phyloP scores from a whole-genome alignment of 208 protist genomes.

The Acanthamoeba royreba region DNA sequence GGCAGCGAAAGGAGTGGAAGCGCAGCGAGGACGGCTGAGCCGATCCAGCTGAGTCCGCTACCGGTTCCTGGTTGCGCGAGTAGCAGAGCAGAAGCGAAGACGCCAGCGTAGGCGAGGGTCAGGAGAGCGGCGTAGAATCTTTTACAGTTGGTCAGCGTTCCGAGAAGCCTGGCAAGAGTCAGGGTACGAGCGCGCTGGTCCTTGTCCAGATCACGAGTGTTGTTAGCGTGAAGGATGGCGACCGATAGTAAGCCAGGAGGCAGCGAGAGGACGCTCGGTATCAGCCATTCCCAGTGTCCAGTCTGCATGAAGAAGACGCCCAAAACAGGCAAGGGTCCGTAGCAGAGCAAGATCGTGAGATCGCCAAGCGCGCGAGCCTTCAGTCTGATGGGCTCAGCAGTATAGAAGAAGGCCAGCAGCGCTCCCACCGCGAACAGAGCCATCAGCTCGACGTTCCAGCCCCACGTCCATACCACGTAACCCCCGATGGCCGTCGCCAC shows the following conservation, averaged over 20 bases:
- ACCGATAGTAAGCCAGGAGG: not conserved
- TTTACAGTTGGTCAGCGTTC: not conserved
- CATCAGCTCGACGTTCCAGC: not conserved
- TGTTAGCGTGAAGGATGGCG: constrained; percentile 37
- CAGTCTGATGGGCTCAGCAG: not conserved
- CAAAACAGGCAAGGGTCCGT: not conserved
- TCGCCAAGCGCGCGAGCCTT: constrained; percentile 21
- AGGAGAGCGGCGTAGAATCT: not conserved
- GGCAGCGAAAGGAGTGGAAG: not conserved
- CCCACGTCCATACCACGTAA: not conserved
- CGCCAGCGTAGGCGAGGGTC: not conserved
- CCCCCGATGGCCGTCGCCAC: not conserved
- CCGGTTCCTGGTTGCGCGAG: no score
- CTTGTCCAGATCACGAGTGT: not conserved
- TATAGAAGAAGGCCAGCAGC: constrained; percentile 26
- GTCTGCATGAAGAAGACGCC: constrained; percentile 21
- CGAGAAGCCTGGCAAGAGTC: not conserved
- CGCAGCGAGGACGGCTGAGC: not conserved
- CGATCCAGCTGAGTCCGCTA: not conserved
- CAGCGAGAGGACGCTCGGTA: not conserved
- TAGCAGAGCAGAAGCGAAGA: not conserved
- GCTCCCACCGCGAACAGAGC: not conserved
- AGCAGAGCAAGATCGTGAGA: not conserved
- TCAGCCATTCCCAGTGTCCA: not conserved
- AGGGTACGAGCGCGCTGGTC: not conserved